Percentiles rank a stretch among this genome's conserved stretches.
These are phyloP conservation scores for Adansonia digitata DNA, from an alignment of 345 rosid species.

Conservation along the genomic window DNA sequence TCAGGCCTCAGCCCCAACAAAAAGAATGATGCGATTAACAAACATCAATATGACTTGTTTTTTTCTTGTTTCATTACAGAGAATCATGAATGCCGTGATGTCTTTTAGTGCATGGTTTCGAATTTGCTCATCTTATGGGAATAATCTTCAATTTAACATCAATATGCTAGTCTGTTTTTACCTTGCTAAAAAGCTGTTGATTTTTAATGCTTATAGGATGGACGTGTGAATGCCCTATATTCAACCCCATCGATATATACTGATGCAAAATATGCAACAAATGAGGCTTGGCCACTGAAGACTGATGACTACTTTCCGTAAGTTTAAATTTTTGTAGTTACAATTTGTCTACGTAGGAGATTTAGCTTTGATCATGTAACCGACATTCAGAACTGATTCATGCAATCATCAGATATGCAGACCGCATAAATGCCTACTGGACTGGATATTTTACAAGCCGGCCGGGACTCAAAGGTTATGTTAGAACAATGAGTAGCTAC, in stretches of 20 bases:
- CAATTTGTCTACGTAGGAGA: background rate
- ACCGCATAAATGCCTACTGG: slow-evolving; percentile 45
- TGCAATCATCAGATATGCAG: slow-evolving; percentile 41
- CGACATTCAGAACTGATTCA: background rate
- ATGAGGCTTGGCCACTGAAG: slow-evolving; percentile 44
- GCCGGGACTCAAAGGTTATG: slow-evolving; percentile 42
- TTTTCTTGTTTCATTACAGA: background rate
- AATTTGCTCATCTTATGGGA: background rate
- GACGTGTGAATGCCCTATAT: slow-evolving; percentile 53
- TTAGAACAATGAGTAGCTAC: slow-evolving; percentile 42
- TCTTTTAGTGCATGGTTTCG: background rate
- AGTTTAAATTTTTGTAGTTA: slow-evolving; percentile 13
- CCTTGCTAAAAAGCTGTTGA: slow-evolving; percentile 6
- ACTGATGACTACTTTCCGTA: slow-evolving; percentile 54
- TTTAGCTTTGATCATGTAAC: background rate
- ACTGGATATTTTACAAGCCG: slow-evolving; percentile 56
- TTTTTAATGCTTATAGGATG: slow-evolving; percentile 36
- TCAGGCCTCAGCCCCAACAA: background rate
- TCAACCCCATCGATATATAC: slow-evolving; percentile 52
- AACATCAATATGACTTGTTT: background rate
- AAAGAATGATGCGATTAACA: background rate
- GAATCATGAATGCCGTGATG: background rate
- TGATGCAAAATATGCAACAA: slow-evolving; percentile 46
- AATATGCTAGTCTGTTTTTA: background rate
- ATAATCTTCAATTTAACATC: background rate